phyloP scores from a whole-genome alignment of 768 basidiomycete genomes.

The Candolleomyces aberdarensis region DNA sequence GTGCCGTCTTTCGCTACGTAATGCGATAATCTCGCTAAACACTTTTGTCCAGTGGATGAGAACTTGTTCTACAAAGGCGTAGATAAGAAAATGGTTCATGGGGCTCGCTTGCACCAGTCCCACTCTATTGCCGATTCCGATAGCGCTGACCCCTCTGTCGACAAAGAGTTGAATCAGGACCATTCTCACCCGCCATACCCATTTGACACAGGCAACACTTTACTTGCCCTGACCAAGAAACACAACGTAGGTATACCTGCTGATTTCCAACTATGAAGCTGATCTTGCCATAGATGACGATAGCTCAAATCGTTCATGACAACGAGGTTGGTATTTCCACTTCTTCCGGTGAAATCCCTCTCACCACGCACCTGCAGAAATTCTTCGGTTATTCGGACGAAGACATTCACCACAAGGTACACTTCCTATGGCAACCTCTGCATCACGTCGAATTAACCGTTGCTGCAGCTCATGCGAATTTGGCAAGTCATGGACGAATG shows the following conservation, averaged over 20 bases:
- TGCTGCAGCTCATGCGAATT: constrained; percentile 57
- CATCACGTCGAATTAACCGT: background rate
- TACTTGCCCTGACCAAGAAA: constrained; percentile 71
- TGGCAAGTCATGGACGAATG: constrained; percentile 94
- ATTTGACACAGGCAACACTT: constrained; percentile 72
- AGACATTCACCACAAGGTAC: constrained; percentile 71
- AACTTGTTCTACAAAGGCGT: constrained; percentile 94
- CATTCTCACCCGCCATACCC: constrained; percentile 75
- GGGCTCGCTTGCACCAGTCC: constrained; percentile 70
- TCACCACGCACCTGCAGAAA: constrained; percentile 25
- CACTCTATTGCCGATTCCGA: constrained; percentile 41
- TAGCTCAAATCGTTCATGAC: constrained; percentile 91
- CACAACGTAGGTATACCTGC: constrained; percentile 75
- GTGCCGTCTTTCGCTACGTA: constrained; percentile 30
- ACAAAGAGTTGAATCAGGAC: constrained; percentile 5
- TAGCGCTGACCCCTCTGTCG: constrained; percentile 11
- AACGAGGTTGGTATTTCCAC: constrained; percentile 56
- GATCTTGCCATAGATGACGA: constrained; percentile 65
- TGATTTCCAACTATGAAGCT: constrained; percentile 5
- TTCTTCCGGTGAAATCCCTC: background rate
- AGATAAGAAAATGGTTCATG: constrained; percentile 76
- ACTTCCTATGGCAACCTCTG: constrained; percentile 5
- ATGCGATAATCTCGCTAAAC: background rate
- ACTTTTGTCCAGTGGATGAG: constrained; percentile 63
- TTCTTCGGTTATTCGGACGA: constrained; percentile 74